Evolutionary conservation across 768 basidiomycete genomes (phyloP).

Genomic region (Rhodocollybia butyracea): DNA sequence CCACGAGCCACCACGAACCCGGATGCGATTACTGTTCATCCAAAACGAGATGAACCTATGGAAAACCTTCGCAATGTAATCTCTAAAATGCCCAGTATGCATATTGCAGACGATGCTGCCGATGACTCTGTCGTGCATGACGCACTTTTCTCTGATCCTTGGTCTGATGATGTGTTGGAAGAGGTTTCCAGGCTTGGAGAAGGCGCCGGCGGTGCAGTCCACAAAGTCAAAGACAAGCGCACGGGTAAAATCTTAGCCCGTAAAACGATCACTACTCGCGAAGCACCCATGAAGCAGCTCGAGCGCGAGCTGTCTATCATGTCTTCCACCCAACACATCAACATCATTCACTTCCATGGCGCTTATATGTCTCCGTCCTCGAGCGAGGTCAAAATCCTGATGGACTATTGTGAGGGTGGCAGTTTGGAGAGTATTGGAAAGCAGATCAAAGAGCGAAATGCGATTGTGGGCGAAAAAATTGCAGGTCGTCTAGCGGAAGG

Average conservation of each 20-base stretch:
- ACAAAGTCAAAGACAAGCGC: constrained; percentile 85
- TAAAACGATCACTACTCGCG: constrained; percentile 89
- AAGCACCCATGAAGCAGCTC: constrained; percentile 90
- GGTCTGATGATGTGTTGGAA: constrained; percentile 72
- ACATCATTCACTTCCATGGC: constrained; percentile 91
- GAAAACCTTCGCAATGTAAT: background rate
- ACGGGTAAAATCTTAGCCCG: constrained; percentile 84
- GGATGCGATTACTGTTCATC: constrained; percentile 22
- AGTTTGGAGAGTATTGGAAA: constrained; percentile 88
- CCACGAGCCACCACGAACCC: constrained; percentile 23
- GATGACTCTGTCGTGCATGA: constrained; percentile 15
- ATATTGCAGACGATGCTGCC: constrained; percentile 33
- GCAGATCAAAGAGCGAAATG: constrained; percentile 75
- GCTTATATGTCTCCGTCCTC: constrained; percentile 85
- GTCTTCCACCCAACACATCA: constrained; percentile 75
- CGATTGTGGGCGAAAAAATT: constrained; percentile 81
- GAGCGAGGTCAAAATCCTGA: constrained; percentile 92
- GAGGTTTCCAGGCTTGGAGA: constrained; percentile 82
- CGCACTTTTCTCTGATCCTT: constrained; percentile 33
- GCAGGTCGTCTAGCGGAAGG: constrained; percentile 92
- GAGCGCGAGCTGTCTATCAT: constrained; percentile 91
- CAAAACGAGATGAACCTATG: constrained; percentile 30
- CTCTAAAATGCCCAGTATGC: constrained; percentile 32
- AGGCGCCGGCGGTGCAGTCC: constrained; percentile 94
- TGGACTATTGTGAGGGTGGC: constrained; percentile 88